Percentiles rank a stretch among this genome's conserved stretches.
Evolutionary conservation across 2,329 filamentous ascomycete genomes (phyloP).

Genomic region (Periglandula ipomoeae): DNA sequence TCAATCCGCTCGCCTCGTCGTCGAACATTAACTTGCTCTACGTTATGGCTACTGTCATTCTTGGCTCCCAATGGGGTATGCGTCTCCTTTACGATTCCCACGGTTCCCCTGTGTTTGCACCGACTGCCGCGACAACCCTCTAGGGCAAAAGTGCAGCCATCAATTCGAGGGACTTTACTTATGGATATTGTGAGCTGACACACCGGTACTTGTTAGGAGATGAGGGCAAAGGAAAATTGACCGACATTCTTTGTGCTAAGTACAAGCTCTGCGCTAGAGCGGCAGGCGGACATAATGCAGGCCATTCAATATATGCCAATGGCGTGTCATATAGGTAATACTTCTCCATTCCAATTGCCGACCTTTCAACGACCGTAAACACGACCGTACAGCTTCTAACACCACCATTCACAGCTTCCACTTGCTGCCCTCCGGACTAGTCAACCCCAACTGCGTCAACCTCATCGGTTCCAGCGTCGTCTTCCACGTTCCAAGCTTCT

Average conservation of each 20-base stretch:
- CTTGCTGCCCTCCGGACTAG: constrained; percentile 59
- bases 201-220: constrained; percentile 17
- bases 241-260: constrained; percentile 23
- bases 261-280: constrained; percentile 25
- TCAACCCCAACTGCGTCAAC: constrained; percentile 61
- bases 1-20: too few species aligned
- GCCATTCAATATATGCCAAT: constrained; percentile 15
- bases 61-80: constrained; percentile 31
- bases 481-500: constrained; percentile 44
- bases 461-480: constrained; percentile 63
- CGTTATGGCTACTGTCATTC: constrained; percentile 17
- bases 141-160: too few species aligned
- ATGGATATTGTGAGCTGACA: neutral
- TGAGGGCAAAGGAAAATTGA: constrained; percentile 30
- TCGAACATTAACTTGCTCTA: too few species aligned
- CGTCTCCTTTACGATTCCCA: constrained; percentile 10
- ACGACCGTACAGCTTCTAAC: neutral
- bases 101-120: constrained; percentile 7
- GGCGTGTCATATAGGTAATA: constrained; percentile 27
- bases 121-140: too few species aligned
- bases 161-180: too few species aligned
- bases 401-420: constrained; percentile 39
- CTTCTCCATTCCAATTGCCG: constrained; percentile 1
- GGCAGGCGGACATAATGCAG: constrained; percentile 23
- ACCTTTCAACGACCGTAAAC: neutral